These are phyloP conservation scores for Blastomyces parvus DNA, from an alignment of 2,329 filamentous ascomycete genomes.

Conservation along the genomic window DNA sequence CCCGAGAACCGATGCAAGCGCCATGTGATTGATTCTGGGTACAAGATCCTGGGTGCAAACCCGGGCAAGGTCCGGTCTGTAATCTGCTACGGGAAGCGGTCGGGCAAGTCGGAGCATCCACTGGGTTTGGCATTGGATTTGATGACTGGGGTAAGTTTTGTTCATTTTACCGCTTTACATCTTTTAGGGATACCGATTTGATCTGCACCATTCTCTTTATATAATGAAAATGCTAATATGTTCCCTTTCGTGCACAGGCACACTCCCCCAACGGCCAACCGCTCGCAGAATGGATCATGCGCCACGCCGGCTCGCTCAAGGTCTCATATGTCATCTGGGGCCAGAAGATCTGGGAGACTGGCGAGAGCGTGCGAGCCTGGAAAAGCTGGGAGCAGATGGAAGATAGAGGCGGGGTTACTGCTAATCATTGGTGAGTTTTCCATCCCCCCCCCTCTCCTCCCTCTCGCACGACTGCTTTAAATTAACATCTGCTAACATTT, in stretches of 20 bases:
- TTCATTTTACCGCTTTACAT: background rate
- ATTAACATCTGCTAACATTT: background rate
- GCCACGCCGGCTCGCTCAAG: background rate
- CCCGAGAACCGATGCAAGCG: background rate
- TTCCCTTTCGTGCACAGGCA: background rate
- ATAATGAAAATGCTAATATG: background rate
- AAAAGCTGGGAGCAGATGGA: background rate
- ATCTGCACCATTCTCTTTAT: background rate
- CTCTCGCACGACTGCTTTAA: no score
- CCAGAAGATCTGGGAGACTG: background rate
- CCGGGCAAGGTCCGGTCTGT: background rate
- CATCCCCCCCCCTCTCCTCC: no score
- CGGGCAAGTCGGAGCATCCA: background rate
- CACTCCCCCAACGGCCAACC: background rate
- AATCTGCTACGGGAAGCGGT: background rate
- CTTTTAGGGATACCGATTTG: background rate
- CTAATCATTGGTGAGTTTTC: constrained; percentile 1
- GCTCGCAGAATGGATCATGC: constrained; percentile 1
- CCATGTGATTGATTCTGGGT: constrained; percentile 1
- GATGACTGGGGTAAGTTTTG: background rate
- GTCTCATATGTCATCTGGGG: background rate
- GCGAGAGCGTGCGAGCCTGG: background rate
- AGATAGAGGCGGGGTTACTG: background rate
- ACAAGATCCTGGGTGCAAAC: constrained; percentile 3
- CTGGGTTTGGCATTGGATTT: constrained; percentile 2